Percentiles rank a stretch among this genome's conserved stretches.
phyloP scores from a whole-genome alignment of 495 filamentous ascomycete species.

The Hyphodiscus hymeniophilus region DNA sequence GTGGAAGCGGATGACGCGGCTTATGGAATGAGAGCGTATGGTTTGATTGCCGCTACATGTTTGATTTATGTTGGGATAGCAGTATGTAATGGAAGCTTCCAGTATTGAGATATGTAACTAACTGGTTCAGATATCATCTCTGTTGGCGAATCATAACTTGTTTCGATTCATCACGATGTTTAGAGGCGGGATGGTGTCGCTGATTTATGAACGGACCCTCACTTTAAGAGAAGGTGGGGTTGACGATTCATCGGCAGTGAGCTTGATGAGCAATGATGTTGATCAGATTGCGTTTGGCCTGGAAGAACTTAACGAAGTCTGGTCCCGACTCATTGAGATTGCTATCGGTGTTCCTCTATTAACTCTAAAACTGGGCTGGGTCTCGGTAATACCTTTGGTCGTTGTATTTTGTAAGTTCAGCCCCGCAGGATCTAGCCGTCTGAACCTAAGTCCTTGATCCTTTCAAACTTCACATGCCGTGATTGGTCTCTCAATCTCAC shows the following conservation, averaged over 20 bases:
- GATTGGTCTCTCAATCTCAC: background rate
- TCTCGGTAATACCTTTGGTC: conserved; percentile 9
- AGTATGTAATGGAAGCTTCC: conserved; percentile 16
- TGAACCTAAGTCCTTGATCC: background rate
- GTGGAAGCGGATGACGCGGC: background rate
- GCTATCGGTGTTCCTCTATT: conserved; percentile 15
- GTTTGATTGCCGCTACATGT: conserved; percentile 54
- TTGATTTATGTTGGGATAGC: conserved; percentile 55
- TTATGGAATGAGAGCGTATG: conserved; percentile 35
- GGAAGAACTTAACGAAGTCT: conserved; percentile 13
- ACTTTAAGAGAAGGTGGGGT: conserved; percentile 30
- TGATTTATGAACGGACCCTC: conserved; percentile 45
- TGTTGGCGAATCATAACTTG: conserved; percentile 28
- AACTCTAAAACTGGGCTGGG: conserved; percentile 31
- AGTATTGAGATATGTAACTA: background rate
- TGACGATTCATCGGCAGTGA: conserved; percentile 47
- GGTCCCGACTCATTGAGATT: conserved; percentile 22
- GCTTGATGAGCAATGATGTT: conserved; percentile 51
- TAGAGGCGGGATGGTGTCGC: conserved; percentile 41
- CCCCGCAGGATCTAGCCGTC: too few relatives aligned
- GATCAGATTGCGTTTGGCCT: conserved; percentile 25
- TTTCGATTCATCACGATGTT: conserved; percentile 46
- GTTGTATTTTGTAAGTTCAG: conserved; percentile 24
- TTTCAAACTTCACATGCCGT: too few relatives aligned
- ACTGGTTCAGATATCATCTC: background rate